Evolutionary conservation across 1,284 basidiomycete genomes (phyloP), one percentile per base, ranked within the genome.

Genomic region (Blastosporella zonata): DNA sequence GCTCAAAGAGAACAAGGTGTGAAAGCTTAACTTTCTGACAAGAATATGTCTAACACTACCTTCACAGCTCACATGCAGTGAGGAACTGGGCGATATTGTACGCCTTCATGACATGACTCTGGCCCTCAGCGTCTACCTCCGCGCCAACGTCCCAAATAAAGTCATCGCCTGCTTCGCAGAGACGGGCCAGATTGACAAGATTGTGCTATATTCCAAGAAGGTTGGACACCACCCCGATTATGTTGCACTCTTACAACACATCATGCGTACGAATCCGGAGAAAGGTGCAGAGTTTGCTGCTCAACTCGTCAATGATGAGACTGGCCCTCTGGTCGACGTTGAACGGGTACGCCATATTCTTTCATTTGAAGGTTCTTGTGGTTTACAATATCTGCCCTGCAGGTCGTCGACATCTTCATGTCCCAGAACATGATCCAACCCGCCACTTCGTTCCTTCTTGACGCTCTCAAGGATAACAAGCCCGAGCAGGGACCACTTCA

Each of bases 371-470:
- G 7, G 33, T 46, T 33, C 27, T 46, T 28, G 29, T 27, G 12
- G 17, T 10, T 23, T 21, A n/a, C n/a, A 47, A 46, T 22, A 48
- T 43, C 12, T 17, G 22, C 38, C 33, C 45, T 39, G 0, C 50
- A 88, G 84, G 87, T 96, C 46, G 92, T 97, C 52, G 97, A 99
- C 65, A 97, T 99, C 64, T 99, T 99, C 77, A 97, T 97, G 93
- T 89, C 89, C 2, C 96, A 98, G 67, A 99, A 98, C 74, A 94
- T 99, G 93, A 95, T 99, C 54, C 97, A 99, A 70, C 97, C 96
- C 42, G 97, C 97, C 13, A 99, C 97, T 0, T 96, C 93, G 2
- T 99, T 99, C 87, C 75, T 99, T 42, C 75, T 99, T 49, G 97
- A 99, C 66, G 97, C 95, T n/a, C 79, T 99, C 61, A 99, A 99